These are phyloP conservation scores for Tylopilus subfusipes DNA, from an alignment of 768 basidiomycete genomes.

Conservation along the genomic window DNA sequence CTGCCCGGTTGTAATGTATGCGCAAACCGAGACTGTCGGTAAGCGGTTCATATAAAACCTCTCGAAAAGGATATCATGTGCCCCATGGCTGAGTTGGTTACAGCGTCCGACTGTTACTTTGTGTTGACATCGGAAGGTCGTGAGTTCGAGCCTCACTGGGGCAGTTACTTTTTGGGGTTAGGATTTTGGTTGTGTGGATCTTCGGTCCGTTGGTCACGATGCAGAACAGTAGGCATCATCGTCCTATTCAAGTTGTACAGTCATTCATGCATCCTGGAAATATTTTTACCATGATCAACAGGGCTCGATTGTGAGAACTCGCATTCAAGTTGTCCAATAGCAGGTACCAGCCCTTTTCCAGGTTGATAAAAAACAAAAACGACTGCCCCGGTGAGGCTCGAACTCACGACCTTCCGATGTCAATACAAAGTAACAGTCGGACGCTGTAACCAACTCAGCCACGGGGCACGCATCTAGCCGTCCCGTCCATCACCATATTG, in stretches of 20 bases:
- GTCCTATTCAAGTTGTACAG: too few relatives aligned
- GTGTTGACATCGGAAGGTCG: constrained; percentile 53
- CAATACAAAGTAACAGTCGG: constrained; percentile 55
- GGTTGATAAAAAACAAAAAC: not conserved
- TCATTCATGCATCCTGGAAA: too few relatives aligned
- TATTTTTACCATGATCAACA: too few relatives aligned
- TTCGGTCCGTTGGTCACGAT: too few relatives aligned
- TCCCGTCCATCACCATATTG: not conserved
- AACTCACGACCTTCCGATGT: constrained; percentile 67
- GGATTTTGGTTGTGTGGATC: too few relatives aligned
- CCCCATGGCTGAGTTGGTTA: constrained; percentile 78
- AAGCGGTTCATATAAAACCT: not conserved
- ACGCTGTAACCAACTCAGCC: constrained; percentile 78
- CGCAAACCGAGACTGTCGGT: too few relatives aligned
- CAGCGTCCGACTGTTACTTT: constrained; percentile 70
- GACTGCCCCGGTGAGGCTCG: constrained; percentile 62
- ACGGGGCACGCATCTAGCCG: constrained; percentile 46
- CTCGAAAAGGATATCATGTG: constrained; percentile 24
- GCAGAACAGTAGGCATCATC: too few relatives aligned
- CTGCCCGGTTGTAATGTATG: too few relatives aligned
- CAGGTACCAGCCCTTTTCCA: too few relatives aligned
- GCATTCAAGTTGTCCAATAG: too few relatives aligned
- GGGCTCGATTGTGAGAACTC: too few relatives aligned
- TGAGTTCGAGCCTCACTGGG: constrained; percentile 68
- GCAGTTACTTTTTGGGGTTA: constrained; percentile 31